Base-by-base conservation (phyloP, 768 basidiomycete genomes). In the Xerocomellus chrysenteron region DNA sequence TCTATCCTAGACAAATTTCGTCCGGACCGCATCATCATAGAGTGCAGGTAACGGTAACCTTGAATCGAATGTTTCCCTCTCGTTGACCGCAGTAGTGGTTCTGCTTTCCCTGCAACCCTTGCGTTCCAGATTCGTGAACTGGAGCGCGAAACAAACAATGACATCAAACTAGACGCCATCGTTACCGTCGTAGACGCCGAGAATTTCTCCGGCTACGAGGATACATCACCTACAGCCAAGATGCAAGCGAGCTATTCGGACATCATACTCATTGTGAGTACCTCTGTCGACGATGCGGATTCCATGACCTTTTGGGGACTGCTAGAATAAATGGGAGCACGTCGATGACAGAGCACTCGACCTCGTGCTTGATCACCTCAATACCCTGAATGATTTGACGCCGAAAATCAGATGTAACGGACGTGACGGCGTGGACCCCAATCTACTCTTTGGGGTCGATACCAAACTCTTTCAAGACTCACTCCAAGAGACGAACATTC, bases 211-310 rank as follows among this genome's bases (percentile, higher is more conserved):
- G 94, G 94, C 4, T 97, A 97, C 70, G 94, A 97, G 66, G 95
- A 98, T 67, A 88, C 84, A 0, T 92, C 90, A 8, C 88, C 91
- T 0, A 95, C 94, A 1, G 94, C 94, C 21, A 91, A 84, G 68
- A 93, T 96, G 87, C 87, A 92, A 75, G 91, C 95, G n/a, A 89
- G 88, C 66, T 98, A 96, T 69, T 94, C 94, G 4, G 95, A 98
- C 68, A 79, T 95, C 39, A 84, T 98, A 55, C 76, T 98, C 30
- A 82, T 98, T 52, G 90, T 91, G 57, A 56, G 86, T 78, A 13
- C 5, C 19, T 26, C 32, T 36, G 28, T 32, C n/a, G 24, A 56
- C 51, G 26, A n/a, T 50, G 9, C 39, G 26, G 44, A 39, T 48
- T 21, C n/a, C n/a, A 32, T 60, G 30, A 60, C 33, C 57, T 63